Conservation (phyloP, 208 protist species). For the Crithidia fasciculata region DNA sequence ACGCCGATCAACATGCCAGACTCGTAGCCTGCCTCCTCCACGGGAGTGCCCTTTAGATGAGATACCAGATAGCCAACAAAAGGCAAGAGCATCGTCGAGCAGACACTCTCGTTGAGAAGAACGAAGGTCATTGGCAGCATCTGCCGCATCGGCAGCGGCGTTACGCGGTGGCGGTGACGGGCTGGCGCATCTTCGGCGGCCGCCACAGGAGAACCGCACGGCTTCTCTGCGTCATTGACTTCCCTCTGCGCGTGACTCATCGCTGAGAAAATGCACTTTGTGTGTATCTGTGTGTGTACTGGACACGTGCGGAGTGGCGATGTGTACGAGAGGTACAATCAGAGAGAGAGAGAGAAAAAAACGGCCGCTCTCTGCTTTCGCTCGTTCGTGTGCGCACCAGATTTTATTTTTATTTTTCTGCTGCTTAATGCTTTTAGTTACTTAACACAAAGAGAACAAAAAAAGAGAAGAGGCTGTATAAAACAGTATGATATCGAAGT, state of each 20-base stretch:
- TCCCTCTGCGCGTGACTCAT: constrained; percentile 1
- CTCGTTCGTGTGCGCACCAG: too few relatives aligned
- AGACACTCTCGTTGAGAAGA: constrained; percentile 67
- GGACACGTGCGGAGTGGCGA: too few relatives aligned
- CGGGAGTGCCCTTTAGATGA: constrained; percentile 35
- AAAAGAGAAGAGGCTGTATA: too few relatives aligned
- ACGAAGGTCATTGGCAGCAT: constrained; percentile 67
- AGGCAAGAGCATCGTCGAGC: constrained; percentile 63
- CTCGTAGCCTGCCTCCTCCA: constrained; percentile 61
- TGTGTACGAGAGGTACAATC: too few relatives aligned
- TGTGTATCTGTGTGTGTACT: too few relatives aligned
- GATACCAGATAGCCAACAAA: constrained; percentile 70
- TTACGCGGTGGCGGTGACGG: constrained; percentile 11
- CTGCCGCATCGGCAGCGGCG: constrained; percentile 62
- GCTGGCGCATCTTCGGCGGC: neutral
- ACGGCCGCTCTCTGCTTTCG: too few relatives aligned
- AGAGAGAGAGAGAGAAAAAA: too few relatives aligned
- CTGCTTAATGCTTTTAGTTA: too few relatives aligned
- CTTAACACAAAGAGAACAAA: too few relatives aligned
- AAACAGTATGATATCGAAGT: too few relatives aligned
- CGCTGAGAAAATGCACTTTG: too few relatives aligned
- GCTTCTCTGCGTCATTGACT: neutral
- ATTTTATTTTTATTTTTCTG: too few relatives aligned
- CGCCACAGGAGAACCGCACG: neutral
- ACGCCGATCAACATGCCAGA: constrained; percentile 55